These are phyloP conservation scores for Aspergillus ibericus DNA, from an alignment of 2,329 filamentous ascomycete species.

Conservation along the genomic window DNA sequence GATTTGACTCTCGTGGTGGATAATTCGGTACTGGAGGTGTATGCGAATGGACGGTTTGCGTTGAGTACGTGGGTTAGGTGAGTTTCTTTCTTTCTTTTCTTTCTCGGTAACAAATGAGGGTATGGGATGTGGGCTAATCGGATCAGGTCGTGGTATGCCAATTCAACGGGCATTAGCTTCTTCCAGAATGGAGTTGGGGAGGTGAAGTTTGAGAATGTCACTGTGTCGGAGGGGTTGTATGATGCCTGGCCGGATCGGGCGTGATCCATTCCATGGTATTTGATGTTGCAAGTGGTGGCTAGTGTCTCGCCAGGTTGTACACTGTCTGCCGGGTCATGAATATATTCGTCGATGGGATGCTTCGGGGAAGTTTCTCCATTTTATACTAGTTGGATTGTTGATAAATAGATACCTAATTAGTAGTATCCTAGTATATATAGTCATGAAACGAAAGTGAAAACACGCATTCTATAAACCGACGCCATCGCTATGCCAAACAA, in stretches of 20 bases:
- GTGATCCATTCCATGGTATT: background rate
- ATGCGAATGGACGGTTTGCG: constrained; percentile 23
- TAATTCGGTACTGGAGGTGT: constrained; percentile 18
- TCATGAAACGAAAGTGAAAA: too few species aligned
- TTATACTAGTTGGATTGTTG: too few species aligned
- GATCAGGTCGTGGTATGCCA: constrained; percentile 20
- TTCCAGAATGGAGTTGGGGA: constrained; percentile 19
- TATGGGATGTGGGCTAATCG: background rate
- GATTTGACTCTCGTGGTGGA: constrained; percentile 22
- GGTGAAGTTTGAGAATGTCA: constrained; percentile 16
- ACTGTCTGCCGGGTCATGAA: too few species aligned
- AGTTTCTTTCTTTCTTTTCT: background rate
- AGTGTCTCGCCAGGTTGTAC: too few species aligned
- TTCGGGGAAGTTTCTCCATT: too few species aligned
- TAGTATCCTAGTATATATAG: too few species aligned
- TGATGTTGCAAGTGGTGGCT: too few species aligned
- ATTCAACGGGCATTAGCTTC: constrained; percentile 21
- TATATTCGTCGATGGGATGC: too few species aligned
- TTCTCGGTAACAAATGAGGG: background rate
- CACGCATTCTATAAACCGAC: too few species aligned
- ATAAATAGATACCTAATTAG: too few species aligned
- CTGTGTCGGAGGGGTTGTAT: constrained; percentile 19
- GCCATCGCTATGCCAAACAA: too few species aligned
- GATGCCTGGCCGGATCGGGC: constrained; percentile 19
- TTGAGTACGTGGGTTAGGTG: constrained; percentile 22